Percentiles rank a stretch among this genome's conserved stretches.
phyloP scores from a whole-genome alignment of 2,329 filamentous ascomycete species.

The Mariannaea sp. region DNA sequence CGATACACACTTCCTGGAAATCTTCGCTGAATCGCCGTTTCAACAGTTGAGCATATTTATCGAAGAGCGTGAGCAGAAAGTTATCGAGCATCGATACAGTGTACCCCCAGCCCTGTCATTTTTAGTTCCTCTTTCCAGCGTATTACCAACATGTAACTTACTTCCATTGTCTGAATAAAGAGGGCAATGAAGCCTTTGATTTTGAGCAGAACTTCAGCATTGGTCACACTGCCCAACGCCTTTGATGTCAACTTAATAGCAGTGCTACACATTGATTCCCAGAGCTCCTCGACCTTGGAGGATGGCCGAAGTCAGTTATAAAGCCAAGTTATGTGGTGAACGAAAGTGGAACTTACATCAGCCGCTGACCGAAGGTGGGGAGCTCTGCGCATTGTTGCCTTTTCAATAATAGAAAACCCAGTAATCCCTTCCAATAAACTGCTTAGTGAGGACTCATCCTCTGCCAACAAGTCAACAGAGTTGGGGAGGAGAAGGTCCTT shows the following conservation, averaged over 20 bases:
- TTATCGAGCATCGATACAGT: conserved; percentile 80
- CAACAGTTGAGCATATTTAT: conserved; percentile 89
- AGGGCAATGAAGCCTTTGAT: conserved; percentile 92
- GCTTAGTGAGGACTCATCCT: conserved; percentile 85
- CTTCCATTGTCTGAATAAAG: conserved; percentile 98
- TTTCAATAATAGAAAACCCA: conserved; percentile 95
- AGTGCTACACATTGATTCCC: conserved; percentile 96
- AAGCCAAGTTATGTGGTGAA: background rate
- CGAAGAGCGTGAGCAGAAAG: conserved; percentile 86
- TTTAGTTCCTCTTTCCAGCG: conserved; percentile 72
- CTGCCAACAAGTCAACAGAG: conserved; percentile 75
- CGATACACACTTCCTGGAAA: conserved; percentile 75
- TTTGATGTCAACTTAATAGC: conserved; percentile 82
- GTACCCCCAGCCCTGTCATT: conserved; percentile 88
- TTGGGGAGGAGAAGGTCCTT: conserved; percentile 86
- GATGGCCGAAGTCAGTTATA: conserved; percentile 8
- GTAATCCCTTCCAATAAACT: conserved; percentile 91
- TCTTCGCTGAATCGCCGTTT: conserved; percentile 93
- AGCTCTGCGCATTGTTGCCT: conserved; percentile 85
- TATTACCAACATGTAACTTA: conserved; percentile 74
- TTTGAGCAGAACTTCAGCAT: conserved; percentile 88
- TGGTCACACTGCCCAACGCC: conserved; percentile 77
- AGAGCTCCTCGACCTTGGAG: conserved; percentile 86
- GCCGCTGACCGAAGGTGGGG: conserved; percentile 80
- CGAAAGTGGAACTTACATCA: conserved; percentile 66